Percentiles rank a stretch among this genome's conserved stretches.
phyloP scores from a whole-genome alignment of 345 rosid species.

The Salix udensis region DNA sequence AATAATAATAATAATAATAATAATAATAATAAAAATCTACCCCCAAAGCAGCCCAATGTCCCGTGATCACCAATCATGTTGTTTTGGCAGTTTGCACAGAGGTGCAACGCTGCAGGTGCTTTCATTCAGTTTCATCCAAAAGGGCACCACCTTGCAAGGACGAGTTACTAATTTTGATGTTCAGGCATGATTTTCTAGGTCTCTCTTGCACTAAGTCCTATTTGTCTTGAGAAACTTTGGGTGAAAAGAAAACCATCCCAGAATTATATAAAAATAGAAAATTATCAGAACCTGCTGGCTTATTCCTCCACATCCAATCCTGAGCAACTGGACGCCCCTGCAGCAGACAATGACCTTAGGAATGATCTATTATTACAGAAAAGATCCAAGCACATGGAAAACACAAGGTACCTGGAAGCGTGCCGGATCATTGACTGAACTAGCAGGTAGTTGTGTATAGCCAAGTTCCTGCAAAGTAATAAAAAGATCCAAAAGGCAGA shows the following conservation, averaged over 20 bases:
- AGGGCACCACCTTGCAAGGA: neutral
- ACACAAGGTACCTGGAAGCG: conserved; percentile 51
- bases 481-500: conserved; percentile 6
- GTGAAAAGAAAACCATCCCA: neutral
- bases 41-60: neutral
- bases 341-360: conserved; percentile 14
- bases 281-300: conserved; percentile 55
- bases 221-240: neutral
- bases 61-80: neutral
- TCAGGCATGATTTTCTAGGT: no score
- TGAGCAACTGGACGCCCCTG: conserved; percentile 57
- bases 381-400: neutral
- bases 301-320: conserved; percentile 74
- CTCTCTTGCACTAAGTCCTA: neutral
- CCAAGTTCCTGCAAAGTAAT: conserved; percentile 49
- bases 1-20: no score
- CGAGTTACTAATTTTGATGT: no score
- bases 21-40: no score
- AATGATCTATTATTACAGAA: neutral
- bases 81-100: neutral
- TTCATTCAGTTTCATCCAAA: neutral
- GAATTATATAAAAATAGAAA: neutral
- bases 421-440: conserved; percentile 47
- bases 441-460: conserved; percentile 50
- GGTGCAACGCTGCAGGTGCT: neutral